Conservation (phyloP, 257 asterid genomes). For the Oldenlandia corymbosa region DNA sequence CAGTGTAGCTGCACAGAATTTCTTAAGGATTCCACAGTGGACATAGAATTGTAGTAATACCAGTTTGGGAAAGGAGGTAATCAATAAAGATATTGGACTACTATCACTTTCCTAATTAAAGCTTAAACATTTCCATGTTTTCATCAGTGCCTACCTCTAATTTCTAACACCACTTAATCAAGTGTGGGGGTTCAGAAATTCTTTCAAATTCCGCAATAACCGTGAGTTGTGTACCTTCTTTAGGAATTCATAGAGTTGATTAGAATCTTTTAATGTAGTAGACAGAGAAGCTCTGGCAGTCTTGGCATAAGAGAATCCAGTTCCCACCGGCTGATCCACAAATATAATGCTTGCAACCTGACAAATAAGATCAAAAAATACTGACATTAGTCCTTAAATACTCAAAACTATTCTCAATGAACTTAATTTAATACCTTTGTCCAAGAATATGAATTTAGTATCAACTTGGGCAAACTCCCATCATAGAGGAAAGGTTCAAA, state of each 20-base stretch:
- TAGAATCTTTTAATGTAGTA: conserved; percentile 4
- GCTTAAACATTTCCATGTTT: no score
- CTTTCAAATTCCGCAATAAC: no score
- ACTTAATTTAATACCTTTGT: conserved; percentile 16
- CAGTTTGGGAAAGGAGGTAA: no score
- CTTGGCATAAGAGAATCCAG: conserved; percentile 31
- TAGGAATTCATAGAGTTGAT: conserved; percentile 23
- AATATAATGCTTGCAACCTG: conserved; percentile 26
- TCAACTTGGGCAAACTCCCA: conserved; percentile 26
- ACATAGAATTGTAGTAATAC: background rate
- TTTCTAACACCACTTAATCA: no score
- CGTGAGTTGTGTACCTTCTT: conserved; percentile 22
- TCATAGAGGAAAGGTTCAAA: conserved; percentile 18
- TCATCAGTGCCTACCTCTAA: no score
- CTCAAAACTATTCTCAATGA: background rate
- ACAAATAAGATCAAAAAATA: background rate
- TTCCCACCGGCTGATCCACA: conserved; percentile 25
- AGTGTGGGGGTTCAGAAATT: no score
- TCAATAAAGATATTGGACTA: no score
- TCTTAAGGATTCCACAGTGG: background rate
- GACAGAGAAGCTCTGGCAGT: conserved; percentile 14
- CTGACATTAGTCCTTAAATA: background rate
- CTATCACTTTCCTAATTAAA: no score
- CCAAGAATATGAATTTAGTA: conserved; percentile 22
- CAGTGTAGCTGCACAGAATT: no score